Conservation (phyloP, 108 stramenopile genomes). For the Seminavis robusta region DNA sequence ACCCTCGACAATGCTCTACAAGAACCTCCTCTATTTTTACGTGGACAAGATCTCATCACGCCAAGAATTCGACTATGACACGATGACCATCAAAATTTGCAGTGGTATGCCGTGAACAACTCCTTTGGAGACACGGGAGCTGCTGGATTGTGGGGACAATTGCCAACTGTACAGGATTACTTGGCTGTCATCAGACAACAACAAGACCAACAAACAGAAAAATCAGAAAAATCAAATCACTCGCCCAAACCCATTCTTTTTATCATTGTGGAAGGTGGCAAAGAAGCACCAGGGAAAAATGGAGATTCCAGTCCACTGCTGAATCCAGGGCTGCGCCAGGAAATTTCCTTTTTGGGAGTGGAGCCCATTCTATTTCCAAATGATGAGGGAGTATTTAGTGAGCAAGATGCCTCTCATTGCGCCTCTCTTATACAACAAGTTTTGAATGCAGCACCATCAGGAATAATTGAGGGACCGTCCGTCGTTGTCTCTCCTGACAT, state of each 20-base stretch:
- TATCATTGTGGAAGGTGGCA: constrained; percentile 40
- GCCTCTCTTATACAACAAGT: no score
- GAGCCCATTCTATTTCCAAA: constrained; percentile 58
- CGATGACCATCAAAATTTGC: constrained; percentile 33
- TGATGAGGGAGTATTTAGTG: no score
- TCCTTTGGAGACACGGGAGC: constrained; percentile 47
- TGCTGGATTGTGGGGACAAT: constrained; percentile 45
- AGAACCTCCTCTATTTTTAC: constrained; percentile 17
- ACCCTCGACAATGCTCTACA: constrained; percentile 19
- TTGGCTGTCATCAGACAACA: constrained; percentile 2
- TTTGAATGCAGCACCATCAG: no score
- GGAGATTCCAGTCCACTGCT: constrained; percentile 31
- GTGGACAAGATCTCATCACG: constrained; percentile 28
- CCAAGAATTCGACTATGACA: constrained; percentile 62
- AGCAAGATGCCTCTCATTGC: no score
- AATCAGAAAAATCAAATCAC: background rate
- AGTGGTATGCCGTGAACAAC: constrained; percentile 50
- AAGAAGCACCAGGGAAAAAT: constrained; percentile 29
- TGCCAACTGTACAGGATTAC: constrained; percentile 34
- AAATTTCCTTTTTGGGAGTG: constrained; percentile 25
- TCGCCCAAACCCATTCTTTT: constrained; percentile 17
- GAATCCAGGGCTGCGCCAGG: constrained; percentile 24
- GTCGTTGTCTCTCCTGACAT: no score
- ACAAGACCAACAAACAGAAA: background rate
- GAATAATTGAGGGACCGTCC: no score